Evolutionary conservation across 2,329 filamentous ascomycete species (phyloP), one percentile per base, ranked within the genome.

Genomic region (Dothistroma pini): DNA sequence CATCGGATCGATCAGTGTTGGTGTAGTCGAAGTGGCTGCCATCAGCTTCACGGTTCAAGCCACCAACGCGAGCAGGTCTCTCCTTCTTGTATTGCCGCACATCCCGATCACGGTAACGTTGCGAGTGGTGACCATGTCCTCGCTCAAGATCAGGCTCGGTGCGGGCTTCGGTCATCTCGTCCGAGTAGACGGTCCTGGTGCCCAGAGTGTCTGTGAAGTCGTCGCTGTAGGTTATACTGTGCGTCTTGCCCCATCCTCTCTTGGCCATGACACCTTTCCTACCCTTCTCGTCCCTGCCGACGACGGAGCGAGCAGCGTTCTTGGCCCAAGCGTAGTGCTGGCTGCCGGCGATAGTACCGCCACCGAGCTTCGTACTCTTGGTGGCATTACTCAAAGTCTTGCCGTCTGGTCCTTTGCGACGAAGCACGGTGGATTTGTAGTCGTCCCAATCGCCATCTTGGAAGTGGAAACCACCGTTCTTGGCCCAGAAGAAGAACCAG

Each of bases 401-500:
- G 47, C 93, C 93, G 76, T 97, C 93, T 5, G 93, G 91, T 0
- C 92, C 93, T 71, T 89, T 92, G 57, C 93, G 89, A 48, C 95
- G 85, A 51, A 99, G 78, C 1, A 99, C 95, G 0, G 93, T 97
- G 1, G 89, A 89, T 75, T 97, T 97, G 85, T 99, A 99, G 72
- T 99, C 95, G 6, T 97, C 93, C 93, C 95, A 99, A 77, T 99
- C 95, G 38, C 86, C 82, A 65, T 96, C 80, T 52, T 84, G 84
- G 82, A 92, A 97, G 65, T 89, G 80, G 79, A 97, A 97, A 14
- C 95, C 95, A 63, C 95, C 95, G 70, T 97, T 96, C 78, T 90
- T 93, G 60, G 93, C 93, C 89, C 91, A 96, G 83, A 96, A 96
- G 84, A 99, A 97, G 83, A 99, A 97, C 93, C 95, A 99, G 72